Evolutionary conservation across 2,329 filamentous ascomycete species (phyloP), one percentile per base, ranked within the genome.

Genomic region (Colletotrichum kahawae): DNA sequence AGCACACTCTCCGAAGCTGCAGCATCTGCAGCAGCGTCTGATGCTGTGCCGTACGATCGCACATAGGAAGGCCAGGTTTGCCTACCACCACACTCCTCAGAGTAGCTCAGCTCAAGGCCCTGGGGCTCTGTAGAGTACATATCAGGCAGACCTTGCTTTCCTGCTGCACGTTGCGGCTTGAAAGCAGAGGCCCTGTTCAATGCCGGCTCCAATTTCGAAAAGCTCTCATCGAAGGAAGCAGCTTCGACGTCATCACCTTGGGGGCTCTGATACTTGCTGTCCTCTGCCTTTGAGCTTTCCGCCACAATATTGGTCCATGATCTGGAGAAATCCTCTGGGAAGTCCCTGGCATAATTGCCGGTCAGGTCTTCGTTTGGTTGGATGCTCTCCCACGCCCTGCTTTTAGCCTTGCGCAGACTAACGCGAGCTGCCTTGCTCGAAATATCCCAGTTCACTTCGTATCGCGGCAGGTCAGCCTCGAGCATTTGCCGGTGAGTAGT

Each of bases 301-400:
- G 64, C 54, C n/a, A 77, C 27, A 21, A 65, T 76, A 8, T 74
- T 77, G 54, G 80, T 82, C 88, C 88, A 90, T 1, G 84, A 84
- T 7, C 80, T 79, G 1, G 84, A 78, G 70, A 89, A 90, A 5
- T 90, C 88, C 73, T 90, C 88, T 0, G 88, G 87, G 73, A 90
- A 90, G 78, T 90, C 89, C 36, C 85, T 86, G 10, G 82, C 81
- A 75, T 86, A 90, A 76, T 87, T 88, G 5, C 88, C 89, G 10
- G 87, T 89, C 64, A 90, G 72, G 12, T 74, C 68, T 38, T 69
- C 62, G 21, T 69, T 54, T 13, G 57, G 29, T 16, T 60, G 56
- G n/a, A 57, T 33, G 8, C 63, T 56, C 8, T 71, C 36, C 74
- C 70, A 77, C 78, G 74, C 33, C 68, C 77, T 74, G 72, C 64